Evolutionary conservation across 352 stramenopile species (phyloP).

Genomic region (Phytophthora rubi): DNA sequence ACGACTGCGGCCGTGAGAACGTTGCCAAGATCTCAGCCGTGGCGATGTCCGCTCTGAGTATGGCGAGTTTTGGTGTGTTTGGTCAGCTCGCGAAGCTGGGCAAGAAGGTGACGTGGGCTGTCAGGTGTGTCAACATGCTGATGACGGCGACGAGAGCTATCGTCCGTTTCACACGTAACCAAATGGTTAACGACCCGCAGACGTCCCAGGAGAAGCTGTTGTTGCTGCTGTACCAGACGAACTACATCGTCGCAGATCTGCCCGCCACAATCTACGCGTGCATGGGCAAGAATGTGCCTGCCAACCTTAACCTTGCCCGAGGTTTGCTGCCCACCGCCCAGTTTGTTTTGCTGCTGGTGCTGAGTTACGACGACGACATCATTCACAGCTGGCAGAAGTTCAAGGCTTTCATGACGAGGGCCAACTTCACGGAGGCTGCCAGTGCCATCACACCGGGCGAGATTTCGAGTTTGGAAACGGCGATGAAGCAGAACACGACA

Average conservation of each 20-base stretch:
- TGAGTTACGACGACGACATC: slow-evolving; percentile 40
- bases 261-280: slow-evolving; percentile 58
- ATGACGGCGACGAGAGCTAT: slow-evolving; percentile 24
- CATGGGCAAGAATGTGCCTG: slow-evolving; percentile 35
- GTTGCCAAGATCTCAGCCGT: slow-evolving; percentile 39
- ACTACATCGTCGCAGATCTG: slow-evolving; percentile 60
- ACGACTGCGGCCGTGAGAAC: slow-evolving; percentile 52
- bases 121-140: slow-evolving; percentile 57
- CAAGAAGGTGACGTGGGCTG: slow-evolving; percentile 44
- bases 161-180: slow-evolving; percentile 37
- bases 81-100: slow-evolving; percentile 38
- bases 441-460: slow-evolving; percentile 38
- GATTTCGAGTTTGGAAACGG: slow-evolving; percentile 32
- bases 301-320: slow-evolving; percentile 23
- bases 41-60: slow-evolving; percentile 41
- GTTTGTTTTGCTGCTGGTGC: slow-evolving; percentile 31
- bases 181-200: slow-evolving; percentile 39
- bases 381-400: slow-evolving; percentile 41
- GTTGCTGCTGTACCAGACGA: slow-evolving; percentile 61
- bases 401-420: slow-evolving; percentile 37
- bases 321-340: slow-evolving; percentile 39
- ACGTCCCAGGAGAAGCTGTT: slow-evolving; percentile 61
- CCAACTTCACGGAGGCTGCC: slow-evolving; percentile 35
- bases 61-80: slow-evolving; percentile 47
- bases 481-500: slow-evolving; percentile 46